Conservation (phyloP, 2,329 filamentous ascomycete species). For the Trichoderma lentiforme region DNA sequence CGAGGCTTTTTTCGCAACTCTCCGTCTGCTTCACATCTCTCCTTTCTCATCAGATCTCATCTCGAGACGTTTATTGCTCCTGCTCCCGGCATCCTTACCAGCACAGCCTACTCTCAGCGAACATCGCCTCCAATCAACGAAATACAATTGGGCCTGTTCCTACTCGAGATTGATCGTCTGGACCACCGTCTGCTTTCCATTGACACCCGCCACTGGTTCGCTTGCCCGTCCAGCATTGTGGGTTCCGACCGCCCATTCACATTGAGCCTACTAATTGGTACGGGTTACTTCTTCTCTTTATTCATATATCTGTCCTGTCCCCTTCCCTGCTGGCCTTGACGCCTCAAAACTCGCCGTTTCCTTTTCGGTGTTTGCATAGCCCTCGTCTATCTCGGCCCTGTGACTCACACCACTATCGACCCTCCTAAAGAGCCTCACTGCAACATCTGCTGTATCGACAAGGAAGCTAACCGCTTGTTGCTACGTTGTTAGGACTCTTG, state of each 20-base stretch:
- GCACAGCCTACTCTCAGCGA: not conserved
- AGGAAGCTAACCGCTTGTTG: conserved; percentile 30
- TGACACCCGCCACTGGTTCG: not conserved
- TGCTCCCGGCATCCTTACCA: not conserved
- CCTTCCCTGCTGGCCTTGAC: conserved; percentile 4
- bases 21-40: not conserved
- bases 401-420: conserved; percentile 21
- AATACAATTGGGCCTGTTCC: not conserved
- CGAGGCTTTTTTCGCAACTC: not conserved
- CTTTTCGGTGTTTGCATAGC: conserved; percentile 18
- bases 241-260: not conserved
- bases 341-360: conserved; percentile 7
- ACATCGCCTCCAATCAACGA: not conserved
- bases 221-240: conserved; percentile 6
- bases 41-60: not conserved
- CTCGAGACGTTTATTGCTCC: not conserved
- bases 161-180: not conserved
- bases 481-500: conserved; percentile 32
- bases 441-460: conserved; percentile 19
- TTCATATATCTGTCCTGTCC: conserved; percentile 14
- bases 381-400: conserved; percentile 11
- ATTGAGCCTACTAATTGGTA: conserved; percentile 13
- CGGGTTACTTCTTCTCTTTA: not conserved
- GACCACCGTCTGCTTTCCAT: not conserved
- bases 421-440: conserved; percentile 15